phyloP scores from a whole-genome alignment of 2,329 filamentous ascomycete genomes.

The Escovopsis sp. region DNA sequence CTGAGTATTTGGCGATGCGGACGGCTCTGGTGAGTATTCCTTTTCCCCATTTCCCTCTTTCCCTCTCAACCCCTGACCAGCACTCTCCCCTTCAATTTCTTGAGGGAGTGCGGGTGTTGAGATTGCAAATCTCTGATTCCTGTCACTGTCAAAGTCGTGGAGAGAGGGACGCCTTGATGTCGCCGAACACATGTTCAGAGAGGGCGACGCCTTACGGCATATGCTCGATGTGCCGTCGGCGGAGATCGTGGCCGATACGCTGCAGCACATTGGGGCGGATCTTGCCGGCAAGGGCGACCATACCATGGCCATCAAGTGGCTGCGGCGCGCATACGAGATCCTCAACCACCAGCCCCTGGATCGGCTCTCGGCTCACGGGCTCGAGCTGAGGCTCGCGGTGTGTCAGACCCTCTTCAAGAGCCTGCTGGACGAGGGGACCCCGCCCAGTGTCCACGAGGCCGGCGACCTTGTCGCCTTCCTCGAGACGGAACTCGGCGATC shows the following conservation, averaged over 20 bases:
- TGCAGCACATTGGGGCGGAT: slow-evolving; percentile 57
- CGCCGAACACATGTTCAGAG: slow-evolving; percentile 62
- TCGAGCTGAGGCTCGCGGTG: slow-evolving; percentile 50
- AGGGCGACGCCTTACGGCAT: slow-evolving; percentile 28
- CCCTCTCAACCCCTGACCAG: too few species aligned
- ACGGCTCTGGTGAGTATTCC: slow-evolving; percentile 43
- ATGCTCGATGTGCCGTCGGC: slow-evolving; percentile 31
- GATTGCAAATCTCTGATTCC: not conserved
- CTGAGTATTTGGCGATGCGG: slow-evolving; percentile 51
- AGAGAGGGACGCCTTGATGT: slow-evolving; percentile 57
- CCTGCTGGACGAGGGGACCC: slow-evolving; percentile 30
- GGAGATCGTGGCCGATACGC: slow-evolving; percentile 49
- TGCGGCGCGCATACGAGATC: slow-evolving; percentile 48
- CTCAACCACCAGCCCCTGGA: slow-evolving; percentile 41
- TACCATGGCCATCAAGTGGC: slow-evolving; percentile 50
- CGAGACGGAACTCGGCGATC: slow-evolving; percentile 46
- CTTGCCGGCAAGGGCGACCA: slow-evolving; percentile 37
- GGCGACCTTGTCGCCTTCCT: slow-evolving; percentile 43
- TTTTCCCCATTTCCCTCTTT: too few species aligned
- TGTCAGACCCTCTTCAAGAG: slow-evolving; percentile 46
- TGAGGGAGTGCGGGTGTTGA: not conserved
- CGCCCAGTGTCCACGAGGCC: slow-evolving; percentile 34
- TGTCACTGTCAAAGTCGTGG: slow-evolving; percentile 42
- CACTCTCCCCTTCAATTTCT: too few species aligned
- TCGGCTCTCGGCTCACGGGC: slow-evolving; percentile 38